These are phyloP conservation scores for Hypomyces perniciosus DNA, from an alignment of 2,329 filamentous ascomycete genomes.

Conservation along the genomic window DNA sequence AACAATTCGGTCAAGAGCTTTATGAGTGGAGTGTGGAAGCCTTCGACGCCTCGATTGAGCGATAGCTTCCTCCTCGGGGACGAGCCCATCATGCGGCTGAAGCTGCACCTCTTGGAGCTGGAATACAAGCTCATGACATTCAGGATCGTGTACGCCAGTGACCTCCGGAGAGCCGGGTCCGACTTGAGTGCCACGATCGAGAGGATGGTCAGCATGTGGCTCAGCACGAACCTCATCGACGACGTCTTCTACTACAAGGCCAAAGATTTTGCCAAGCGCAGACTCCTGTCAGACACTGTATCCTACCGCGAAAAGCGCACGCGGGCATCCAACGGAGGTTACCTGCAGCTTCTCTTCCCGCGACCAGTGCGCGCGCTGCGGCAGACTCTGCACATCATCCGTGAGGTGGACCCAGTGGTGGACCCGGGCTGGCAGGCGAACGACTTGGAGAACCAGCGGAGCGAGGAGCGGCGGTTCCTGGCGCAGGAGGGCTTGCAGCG, in stretches of 20 bases:
- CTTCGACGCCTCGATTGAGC: constrained; percentile 18
- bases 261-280: constrained; percentile 22
- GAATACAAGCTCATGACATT: constrained; percentile 25
- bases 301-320: constrained; percentile 19
- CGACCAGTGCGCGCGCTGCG: constrained; percentile 18
- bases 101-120: constrained; percentile 24
- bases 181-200: constrained; percentile 20
- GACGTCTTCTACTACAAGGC: constrained; percentile 24
- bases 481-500: constrained; percentile 18
- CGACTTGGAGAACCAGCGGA: constrained; percentile 18
- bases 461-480: constrained; percentile 16
- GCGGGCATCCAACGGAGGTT: constrained; percentile 15
- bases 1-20: constrained; percentile 18
- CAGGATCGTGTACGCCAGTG: constrained; percentile 25
- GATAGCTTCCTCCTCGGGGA: constrained; percentile 18
- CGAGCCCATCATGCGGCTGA: constrained; percentile 22
- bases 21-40: constrained; percentile 15
- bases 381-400: constrained; percentile 22
- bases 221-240: constrained; percentile 23
- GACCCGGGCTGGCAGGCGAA: constrained; percentile 23
- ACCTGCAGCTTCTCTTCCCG: constrained; percentile 19
- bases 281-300: constrained; percentile 9
- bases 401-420: constrained; percentile 21
- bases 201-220: constrained; percentile 23
- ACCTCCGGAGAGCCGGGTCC: constrained; percentile 16